A percentile compares a stretch with the other conserved stretches of the same genome.
These are phyloP conservation scores for Elaeagnus macrophylla DNA, from an alignment of 306 rosid genomes.

Conservation along the genomic window DNA sequence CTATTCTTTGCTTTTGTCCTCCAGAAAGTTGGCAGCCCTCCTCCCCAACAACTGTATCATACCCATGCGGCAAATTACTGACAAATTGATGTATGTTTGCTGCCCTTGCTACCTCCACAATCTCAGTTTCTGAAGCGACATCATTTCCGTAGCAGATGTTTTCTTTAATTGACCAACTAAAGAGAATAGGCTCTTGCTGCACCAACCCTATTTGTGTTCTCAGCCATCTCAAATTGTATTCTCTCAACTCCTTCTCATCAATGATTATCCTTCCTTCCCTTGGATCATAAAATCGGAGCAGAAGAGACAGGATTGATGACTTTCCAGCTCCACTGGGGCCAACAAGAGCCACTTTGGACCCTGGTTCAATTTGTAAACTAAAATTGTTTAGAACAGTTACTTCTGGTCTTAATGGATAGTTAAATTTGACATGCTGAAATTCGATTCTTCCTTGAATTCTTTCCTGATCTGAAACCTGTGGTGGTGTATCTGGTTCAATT, in stretches of 20 bases:
- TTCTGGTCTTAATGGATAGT: conserved; percentile 64
- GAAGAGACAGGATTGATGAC: conserved; percentile 64
- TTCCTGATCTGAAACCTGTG: conserved; percentile 31
- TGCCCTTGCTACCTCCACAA: conserved; percentile 53
- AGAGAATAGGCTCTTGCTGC: conserved; percentile 85
- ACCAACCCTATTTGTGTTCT: conserved; percentile 73
- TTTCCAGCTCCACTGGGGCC: conserved; percentile 91
- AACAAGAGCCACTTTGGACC: conserved; percentile 63
- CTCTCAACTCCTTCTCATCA: conserved; percentile 56
- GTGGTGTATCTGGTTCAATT: conserved; percentile 55
- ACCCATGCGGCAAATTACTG: conserved; percentile 64
- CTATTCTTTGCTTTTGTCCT: conserved; percentile 91
- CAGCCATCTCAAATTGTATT: conserved; percentile 67
- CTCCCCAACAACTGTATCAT: conserved; percentile 66
- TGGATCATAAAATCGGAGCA: conserved; percentile 71
- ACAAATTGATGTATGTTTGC: conserved; percentile 75
- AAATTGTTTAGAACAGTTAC: conserved; percentile 54
- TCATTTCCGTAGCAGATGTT: conserved; percentile 65
- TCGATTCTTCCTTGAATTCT: conserved; percentile 50
- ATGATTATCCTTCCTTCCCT: conserved; percentile 46
- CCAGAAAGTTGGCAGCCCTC: conserved; percentile 89
- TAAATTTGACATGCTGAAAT: conserved; percentile 48
- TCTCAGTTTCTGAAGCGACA: conserved; percentile 58
- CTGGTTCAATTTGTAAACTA: conserved; percentile 60
- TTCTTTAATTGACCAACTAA: conserved; percentile 60